Conservation (phyloP, 1,284 basidiomycete genomes). For the Volvariella volvacea region DNA sequence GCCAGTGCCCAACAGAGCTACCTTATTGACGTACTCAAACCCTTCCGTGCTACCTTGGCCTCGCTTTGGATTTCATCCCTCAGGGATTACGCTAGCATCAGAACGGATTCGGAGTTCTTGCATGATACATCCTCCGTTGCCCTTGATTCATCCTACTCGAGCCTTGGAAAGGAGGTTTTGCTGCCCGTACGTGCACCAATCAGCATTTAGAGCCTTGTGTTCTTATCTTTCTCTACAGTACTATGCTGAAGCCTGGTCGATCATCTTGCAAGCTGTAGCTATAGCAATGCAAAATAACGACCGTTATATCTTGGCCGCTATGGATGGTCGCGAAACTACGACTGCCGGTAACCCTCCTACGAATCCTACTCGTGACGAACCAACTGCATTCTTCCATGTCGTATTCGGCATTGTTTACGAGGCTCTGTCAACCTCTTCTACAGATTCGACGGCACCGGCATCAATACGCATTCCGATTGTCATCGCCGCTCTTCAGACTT, state of each 20-base stretch:
- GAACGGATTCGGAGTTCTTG: constrained; percentile 82
- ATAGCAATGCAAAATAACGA: constrained; percentile 73
- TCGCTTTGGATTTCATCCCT: constrained; percentile 87
- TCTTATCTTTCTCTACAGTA: constrained; percentile 48
- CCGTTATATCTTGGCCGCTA: constrained; percentile 65
- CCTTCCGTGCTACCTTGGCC: constrained; percentile 71
- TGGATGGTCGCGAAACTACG: constrained; percentile 64
- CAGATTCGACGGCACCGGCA: constrained; percentile 42
- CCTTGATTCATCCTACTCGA: constrained; percentile 80
- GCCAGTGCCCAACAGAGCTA: constrained; percentile 74
- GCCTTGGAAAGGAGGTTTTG: constrained; percentile 84
- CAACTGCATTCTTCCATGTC: constrained; percentile 80
- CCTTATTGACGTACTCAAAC: constrained; percentile 77
- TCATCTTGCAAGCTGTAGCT: constrained; percentile 84
- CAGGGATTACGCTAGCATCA: constrained; percentile 88
- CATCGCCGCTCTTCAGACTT: constrained; percentile 73
- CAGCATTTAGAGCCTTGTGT: constrained; percentile 7
- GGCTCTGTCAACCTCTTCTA: constrained; percentile 66
- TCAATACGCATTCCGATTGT: constrained; percentile 38
- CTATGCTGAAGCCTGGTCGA: constrained; percentile 79
- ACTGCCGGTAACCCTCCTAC: constrained; percentile 5
- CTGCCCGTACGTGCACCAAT: constrained; percentile 60
- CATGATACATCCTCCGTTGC: constrained; percentile 64
- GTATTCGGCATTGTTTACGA: constrained; percentile 94
- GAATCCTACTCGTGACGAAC: constrained; percentile 47